These are phyloP conservation scores for Pascua sp. DNA, from an alignment of 1,284 basidiomycete species.

Conservation along the genomic window DNA sequence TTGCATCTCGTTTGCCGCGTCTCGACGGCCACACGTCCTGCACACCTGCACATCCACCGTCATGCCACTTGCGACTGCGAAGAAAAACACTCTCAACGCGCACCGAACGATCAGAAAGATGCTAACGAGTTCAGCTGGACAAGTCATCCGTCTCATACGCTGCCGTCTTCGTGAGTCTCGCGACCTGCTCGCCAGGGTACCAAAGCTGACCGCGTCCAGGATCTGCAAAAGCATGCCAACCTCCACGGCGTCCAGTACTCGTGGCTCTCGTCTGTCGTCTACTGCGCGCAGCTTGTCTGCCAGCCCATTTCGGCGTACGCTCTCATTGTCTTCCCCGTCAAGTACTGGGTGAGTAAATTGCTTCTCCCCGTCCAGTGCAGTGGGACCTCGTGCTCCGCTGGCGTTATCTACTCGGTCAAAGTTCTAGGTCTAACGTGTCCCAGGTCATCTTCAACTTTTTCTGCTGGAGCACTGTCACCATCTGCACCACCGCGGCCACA, in stretches of 20 bases:
- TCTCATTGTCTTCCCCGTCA: slow-evolving; percentile 25
- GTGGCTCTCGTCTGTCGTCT: slow-evolving; percentile 25
- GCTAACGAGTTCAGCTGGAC: slow-evolving; percentile 29
- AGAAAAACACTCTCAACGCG: too few relatives aligned
- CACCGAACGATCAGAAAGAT: too few relatives aligned
- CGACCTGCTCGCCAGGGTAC: too few relatives aligned
- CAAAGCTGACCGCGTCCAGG: neutral
- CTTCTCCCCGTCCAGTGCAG: neutral
- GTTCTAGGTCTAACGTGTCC: neutral
- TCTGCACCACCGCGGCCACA: slow-evolving; percentile 31
- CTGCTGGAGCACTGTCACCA: slow-evolving; percentile 35
- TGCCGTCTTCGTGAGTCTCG: slow-evolving; percentile 31
- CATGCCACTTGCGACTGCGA: too few relatives aligned
- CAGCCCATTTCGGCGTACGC: slow-evolving; percentile 25
- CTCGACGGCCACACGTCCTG: too few relatives aligned
- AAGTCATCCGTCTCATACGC: slow-evolving; percentile 44
- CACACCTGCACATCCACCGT: too few relatives aligned
- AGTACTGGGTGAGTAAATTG: slow-evolving; percentile 14
- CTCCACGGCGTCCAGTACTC: slow-evolving; percentile 23
- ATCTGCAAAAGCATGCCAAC: slow-evolving; percentile 13
- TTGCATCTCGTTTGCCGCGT: too few relatives aligned
- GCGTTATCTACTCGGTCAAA: too few relatives aligned
- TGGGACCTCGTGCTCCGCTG: too few relatives aligned
- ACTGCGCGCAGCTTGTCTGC: slow-evolving; percentile 24
- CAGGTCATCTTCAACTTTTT: slow-evolving; percentile 11